phyloP scores from a whole-genome alignment of 164 flowering plant genomes.

The Kalanchoe fedtschenkoi region DNA sequence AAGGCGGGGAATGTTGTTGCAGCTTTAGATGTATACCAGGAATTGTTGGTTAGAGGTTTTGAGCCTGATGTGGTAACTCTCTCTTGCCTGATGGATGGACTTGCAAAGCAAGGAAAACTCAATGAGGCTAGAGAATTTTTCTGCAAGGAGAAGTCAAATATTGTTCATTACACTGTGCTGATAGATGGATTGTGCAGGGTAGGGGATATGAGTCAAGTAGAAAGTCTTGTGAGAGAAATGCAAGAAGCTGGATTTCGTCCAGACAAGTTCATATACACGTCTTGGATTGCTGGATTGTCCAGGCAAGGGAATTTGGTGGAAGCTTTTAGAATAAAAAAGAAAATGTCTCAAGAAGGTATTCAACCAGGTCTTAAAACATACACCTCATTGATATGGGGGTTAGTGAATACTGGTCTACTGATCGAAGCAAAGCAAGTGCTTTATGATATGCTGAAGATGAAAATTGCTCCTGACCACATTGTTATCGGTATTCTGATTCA shows the following conservation, averaged over 20 bases:
- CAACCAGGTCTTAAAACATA: constrained; percentile 26
- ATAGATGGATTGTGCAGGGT: constrained; percentile 27
- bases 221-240: constrained; percentile 23
- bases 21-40: constrained; percentile 18
- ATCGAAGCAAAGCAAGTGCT: constrained; percentile 33
- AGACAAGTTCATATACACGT: constrained; percentile 24
- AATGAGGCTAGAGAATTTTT: constrained; percentile 21
- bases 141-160: constrained; percentile 20
- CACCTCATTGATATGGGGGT: constrained; percentile 29
- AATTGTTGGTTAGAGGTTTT: constrained; percentile 19
- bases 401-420: constrained; percentile 29
- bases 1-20: constrained; percentile 23
- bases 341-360: constrained; percentile 23
- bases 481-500: constrained; percentile 23
- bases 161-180: constrained; percentile 23
- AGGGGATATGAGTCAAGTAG: constrained; percentile 21
- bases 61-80: constrained; percentile 25
- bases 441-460: constrained; percentile 26
- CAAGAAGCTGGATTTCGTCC: constrained; percentile 23
- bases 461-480: constrained; percentile 22
- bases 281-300: constrained; percentile 28
- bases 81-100: constrained; percentile 27
- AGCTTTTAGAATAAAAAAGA: constrained; percentile 30
- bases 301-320: constrained; percentile 23
- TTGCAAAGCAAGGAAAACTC: constrained; percentile 23